phyloP scores from a whole-genome alignment of 164 flowering plant species.

The Tinospora cordifolia region DNA sequence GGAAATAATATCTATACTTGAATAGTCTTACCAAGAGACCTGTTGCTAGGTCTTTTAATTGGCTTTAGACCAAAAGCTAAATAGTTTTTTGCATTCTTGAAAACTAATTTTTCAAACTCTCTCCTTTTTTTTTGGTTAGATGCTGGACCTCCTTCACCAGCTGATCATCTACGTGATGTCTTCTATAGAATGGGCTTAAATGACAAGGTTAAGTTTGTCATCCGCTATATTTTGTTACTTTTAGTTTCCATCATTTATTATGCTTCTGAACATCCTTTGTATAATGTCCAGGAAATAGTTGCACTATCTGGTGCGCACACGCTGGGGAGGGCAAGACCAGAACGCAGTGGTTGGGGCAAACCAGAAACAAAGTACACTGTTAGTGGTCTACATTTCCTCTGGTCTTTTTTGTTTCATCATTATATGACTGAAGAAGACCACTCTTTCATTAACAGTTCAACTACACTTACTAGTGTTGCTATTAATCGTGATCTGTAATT shows the following conservation, averaged over 20 bases:
- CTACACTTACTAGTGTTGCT: too few species aligned
- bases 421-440: too few species aligned
- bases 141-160: constrained; percentile 97
- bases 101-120: background rate
- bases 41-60: too few species aligned
- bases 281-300: constrained; percentile 76
- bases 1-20: too few species aligned
- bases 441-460: too few species aligned
- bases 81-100: too few species aligned
- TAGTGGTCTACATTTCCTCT: constrained; percentile 14
- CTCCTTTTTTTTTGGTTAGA: too few species aligned
- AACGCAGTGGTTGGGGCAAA: constrained; percentile 99
- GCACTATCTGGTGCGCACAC: constrained; percentile 99
- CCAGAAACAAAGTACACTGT: constrained; percentile 96
- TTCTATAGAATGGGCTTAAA: constrained; percentile 92
- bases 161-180: constrained; percentile 78
- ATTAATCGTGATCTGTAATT: too few species aligned
- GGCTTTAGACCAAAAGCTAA: too few species aligned
- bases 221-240: background rate
- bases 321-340: constrained; percentile 91
- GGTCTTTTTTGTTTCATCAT: background rate
- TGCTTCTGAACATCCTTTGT: too few species aligned
- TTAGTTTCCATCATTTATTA: too few species aligned
- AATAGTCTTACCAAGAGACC: too few species aligned
- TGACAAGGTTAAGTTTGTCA: constrained; percentile 64